Evolutionary conservation across 176 grass and related monocot genomes (phyloP).

Genomic region (Themeda triandra): DNA sequence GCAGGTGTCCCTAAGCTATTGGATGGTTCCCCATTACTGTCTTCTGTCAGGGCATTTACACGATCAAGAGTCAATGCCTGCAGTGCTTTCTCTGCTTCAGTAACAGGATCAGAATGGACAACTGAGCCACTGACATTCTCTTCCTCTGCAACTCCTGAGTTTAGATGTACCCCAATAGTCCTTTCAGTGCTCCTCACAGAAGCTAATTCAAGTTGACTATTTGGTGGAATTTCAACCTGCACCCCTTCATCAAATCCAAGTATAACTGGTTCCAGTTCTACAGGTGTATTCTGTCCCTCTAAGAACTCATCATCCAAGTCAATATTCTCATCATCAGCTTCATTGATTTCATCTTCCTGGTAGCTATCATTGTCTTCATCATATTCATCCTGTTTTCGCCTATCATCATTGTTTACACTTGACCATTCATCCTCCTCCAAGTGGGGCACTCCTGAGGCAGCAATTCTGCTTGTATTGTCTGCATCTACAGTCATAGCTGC

Average conservation of each 20-base stretch:
- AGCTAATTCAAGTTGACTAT: slow-evolving; percentile 54
- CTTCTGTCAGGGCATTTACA: slow-evolving; percentile 32
- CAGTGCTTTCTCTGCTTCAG: slow-evolving; percentile 61
- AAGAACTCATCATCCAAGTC: slow-evolving; percentile 56
- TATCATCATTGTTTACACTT: slow-evolving; percentile 56
- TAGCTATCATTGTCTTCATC: slow-evolving; percentile 67
- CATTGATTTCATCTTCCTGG: slow-evolving; percentile 60
- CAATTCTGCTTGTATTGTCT: slow-evolving; percentile 42
- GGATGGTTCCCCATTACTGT: slow-evolving; percentile 36
- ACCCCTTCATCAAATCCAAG: slow-evolving; percentile 94
- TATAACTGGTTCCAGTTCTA: slow-evolving; percentile 76
- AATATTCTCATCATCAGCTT: slow-evolving; percentile 62
- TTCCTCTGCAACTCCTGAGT: slow-evolving; percentile 40
- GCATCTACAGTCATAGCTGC: slow-evolving; percentile 35
- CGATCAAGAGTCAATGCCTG: slow-evolving; percentile 61
- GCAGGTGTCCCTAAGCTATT: slow-evolving; percentile 22
- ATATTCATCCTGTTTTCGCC: slow-evolving; percentile 55
- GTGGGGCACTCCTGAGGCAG: slow-evolving; percentile 52
- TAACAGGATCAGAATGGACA: slow-evolving; percentile 38
- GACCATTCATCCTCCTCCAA: slow-evolving; percentile 76
- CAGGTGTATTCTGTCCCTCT: slow-evolving; percentile 36
- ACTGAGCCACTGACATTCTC: slow-evolving; percentile 26
- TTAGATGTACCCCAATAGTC: slow-evolving; percentile 27
- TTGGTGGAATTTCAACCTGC: slow-evolving; percentile 76
- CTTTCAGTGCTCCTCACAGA: slow-evolving; percentile 52